Conservation (phyloP, 1,284 basidiomycete genomes). For the Tilletia horrida region DNA sequence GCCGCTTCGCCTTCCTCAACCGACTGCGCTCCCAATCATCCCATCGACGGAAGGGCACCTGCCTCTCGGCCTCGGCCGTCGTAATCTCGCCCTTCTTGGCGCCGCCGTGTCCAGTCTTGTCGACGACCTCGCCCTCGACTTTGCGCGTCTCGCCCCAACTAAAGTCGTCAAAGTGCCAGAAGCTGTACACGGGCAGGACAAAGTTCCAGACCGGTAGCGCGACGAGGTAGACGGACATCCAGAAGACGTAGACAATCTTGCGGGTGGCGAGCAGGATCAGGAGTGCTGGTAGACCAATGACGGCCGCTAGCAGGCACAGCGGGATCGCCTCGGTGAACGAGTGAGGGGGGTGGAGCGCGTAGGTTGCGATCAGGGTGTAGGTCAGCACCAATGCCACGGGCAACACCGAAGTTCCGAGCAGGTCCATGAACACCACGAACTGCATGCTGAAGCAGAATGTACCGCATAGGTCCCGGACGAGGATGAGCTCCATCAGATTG, state of each 20-base stretch:
- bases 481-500: constrained; percentile 97
- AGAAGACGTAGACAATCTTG: constrained; percentile 91
- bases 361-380: constrained; percentile 78
- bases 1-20: constrained; percentile 81
- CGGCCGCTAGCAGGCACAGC: constrained; percentile 78
- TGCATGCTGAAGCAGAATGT: constrained; percentile 66
- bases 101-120: constrained; percentile 64
- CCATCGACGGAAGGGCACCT: constrained; percentile 87
- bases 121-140: constrained; percentile 65
- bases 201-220: constrained; percentile 96
- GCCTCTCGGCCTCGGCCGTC: constrained; percentile 60
- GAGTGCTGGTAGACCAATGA: constrained; percentile 87
- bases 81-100: constrained; percentile 60
- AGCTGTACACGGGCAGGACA: constrained; percentile 66
- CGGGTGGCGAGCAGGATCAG: constrained; percentile 89
- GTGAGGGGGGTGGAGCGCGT: constrained; percentile 72
- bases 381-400: constrained; percentile 92
- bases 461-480: constrained; percentile 82
- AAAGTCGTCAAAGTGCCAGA: constrained; percentile 99
- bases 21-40: constrained; percentile 99
- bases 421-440: constrained; percentile 97
- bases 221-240: constrained; percentile 92
- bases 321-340: constrained; percentile 91
- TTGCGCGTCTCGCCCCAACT: constrained; percentile 99
- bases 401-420: constrained; percentile 89